Percentiles rank a stretch among this genome's conserved stretches.
phyloP scores from a whole-genome alignment of 306 rosid genomes.

The Betula pendula region DNA sequence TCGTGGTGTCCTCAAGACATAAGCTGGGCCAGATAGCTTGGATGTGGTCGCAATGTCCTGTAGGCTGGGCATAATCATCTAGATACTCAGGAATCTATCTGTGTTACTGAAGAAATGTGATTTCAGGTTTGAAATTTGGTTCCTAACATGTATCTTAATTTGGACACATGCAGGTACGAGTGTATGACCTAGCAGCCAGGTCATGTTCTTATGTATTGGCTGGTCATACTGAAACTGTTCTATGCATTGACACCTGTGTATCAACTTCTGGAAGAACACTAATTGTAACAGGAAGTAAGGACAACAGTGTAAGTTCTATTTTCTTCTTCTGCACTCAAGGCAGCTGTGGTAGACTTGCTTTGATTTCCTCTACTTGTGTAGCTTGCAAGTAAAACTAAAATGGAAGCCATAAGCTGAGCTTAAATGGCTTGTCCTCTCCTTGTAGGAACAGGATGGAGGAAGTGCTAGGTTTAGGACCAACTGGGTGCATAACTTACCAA shows the following conservation, averaged over 20 bases:
- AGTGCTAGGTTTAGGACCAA: not conserved
- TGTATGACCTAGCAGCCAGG: constrained; percentile 82
- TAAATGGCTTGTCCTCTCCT: not conserved
- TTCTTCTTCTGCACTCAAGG: constrained; percentile 10
- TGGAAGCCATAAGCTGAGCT: not conserved
- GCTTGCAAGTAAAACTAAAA: not conserved
- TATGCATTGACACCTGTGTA: constrained; percentile 88
- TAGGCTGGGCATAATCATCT: not conserved
- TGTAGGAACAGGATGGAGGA: not conserved
- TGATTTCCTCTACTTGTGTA: not conserved
- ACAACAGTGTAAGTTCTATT: constrained; percentile 67
- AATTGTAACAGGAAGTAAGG: constrained; percentile 88
- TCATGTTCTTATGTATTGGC: constrained; percentile 85
- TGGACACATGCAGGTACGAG: constrained; percentile 77
- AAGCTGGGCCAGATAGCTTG: not conserved
- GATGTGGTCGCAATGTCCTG: not conserved
- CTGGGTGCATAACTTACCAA: not conserved
- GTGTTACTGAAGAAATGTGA: not conserved
- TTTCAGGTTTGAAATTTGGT: constrained; percentile 3
- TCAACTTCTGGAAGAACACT: constrained; percentile 71
- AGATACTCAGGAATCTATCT: not conserved
- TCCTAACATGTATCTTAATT: constrained; percentile 18
- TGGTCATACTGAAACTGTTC: constrained; percentile 80
- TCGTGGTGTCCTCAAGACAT: not conserved
- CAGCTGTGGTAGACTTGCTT: not conserved